Conservation (phyloP, 768 basidiomycete genomes). For the Leccinum variicolor region DNA sequence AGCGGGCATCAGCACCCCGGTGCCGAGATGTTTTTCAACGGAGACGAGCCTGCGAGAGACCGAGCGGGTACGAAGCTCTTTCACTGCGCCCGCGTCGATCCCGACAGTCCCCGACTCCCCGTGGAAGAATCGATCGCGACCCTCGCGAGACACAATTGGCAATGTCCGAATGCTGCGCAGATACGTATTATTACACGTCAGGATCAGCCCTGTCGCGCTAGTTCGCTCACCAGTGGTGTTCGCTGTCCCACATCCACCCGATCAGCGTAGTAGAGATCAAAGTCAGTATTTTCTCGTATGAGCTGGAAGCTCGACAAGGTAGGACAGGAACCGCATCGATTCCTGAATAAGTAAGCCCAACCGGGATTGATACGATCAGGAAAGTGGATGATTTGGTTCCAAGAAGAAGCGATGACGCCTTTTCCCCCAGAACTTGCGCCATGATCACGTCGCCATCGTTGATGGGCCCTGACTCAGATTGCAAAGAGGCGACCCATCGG, state of each 20-base stretch:
- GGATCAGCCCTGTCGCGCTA: too few species aligned
- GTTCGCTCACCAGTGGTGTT: not conserved
- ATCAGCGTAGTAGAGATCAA: constrained; percentile 67
- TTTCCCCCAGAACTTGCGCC: constrained; percentile 33
- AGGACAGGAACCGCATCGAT: not conserved
- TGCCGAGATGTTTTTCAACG: constrained; percentile 49
- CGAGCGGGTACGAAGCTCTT: constrained; percentile 57
- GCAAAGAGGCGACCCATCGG: constrained; percentile 26
- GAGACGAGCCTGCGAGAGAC: constrained; percentile 36
- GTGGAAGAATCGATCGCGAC: constrained; percentile 45
- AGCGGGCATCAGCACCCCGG: constrained; percentile 42
- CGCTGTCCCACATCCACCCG: constrained; percentile 35
- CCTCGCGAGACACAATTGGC: constrained; percentile 29
- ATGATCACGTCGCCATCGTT: constrained; percentile 45
- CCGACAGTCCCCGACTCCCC: constrained; percentile 20
- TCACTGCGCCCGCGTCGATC: constrained; percentile 47
- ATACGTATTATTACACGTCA: too few species aligned
- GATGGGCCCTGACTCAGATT: constrained; percentile 35
- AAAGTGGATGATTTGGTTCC: constrained; percentile 34
- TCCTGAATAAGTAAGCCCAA: not conserved
- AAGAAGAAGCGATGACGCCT: constrained; percentile 30
- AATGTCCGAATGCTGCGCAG: too few species aligned
- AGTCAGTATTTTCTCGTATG: constrained; percentile 56
- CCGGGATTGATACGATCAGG: not conserved
- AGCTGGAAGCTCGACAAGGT: constrained; percentile 47